Evolutionary conservation across 202 grass and related monocot genomes (phyloP), one percentile per base, ranked within the genome.

Genomic region (Bolboschoenoplectus hybrid): DNA sequence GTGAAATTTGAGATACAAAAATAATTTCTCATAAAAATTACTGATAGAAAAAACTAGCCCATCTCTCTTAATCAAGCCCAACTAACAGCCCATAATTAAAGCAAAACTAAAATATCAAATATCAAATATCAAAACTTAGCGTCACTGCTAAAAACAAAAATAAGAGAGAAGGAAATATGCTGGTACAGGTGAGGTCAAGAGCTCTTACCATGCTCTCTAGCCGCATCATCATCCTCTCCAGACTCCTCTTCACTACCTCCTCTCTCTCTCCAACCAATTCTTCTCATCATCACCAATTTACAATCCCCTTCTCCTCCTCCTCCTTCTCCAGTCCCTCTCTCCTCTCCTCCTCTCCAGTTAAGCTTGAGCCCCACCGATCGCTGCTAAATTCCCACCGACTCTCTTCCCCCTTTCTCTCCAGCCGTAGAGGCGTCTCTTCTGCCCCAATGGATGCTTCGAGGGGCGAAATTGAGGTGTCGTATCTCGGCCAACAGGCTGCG

Each of bases 401-500:
- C 58, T 71, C 34, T 14, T 43, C 63, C 8, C 49, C 81, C 16
- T 44, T 16, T 10, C 19, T 51, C 5, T 62, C 55, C 35, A 7
- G 39, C 2, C 9, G 62, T 6, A 66, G 41, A 38, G 17, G 50
- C 36, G 16, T 55, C 68, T 14, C 4, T 20, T 68, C 65, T 47
- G 81, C 89, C n/a, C 64, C 34, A 45, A 52, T 36, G 77, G 80
- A 45, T 75, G n/a, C 81, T 62, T 87, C 86, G 85, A 62, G 85
- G 83, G 41, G 73, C 2, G 79, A 83, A 9, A 83, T 67, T 66
- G 86, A 92, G 63, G 87, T 94, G 85, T 94, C 91, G 34, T 89
- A 92, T 87, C 85, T 98, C 84, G 60, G 90, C 44, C 96, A 96
- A 74, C 86, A 87, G 9, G 87, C 89, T 3, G 93, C 91, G 1